Evolutionary conservation across 1,284 basidiomycete genomes (phyloP).

Genomic region (Takashimella koratensis): DNA sequence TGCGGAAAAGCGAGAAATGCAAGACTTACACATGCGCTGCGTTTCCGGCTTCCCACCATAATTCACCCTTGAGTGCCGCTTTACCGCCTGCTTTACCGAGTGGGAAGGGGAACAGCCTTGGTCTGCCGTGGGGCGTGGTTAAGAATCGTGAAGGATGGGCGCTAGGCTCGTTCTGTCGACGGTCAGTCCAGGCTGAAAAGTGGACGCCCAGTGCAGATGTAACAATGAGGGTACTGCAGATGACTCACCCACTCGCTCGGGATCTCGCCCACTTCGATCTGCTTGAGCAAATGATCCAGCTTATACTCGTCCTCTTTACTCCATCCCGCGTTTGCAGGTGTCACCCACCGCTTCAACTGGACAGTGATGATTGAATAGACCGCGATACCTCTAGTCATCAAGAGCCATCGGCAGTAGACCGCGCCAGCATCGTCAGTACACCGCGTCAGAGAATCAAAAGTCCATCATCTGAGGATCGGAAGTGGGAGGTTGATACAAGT

Average conservation of each 20-base stretch:
- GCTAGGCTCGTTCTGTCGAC: constrained; percentile 16
- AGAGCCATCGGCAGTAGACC: too few relatives aligned
- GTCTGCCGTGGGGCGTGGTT: constrained; percentile 36
- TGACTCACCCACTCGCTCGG: constrained; percentile 28
- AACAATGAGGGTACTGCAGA: too few relatives aligned
- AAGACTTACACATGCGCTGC: constrained; percentile 34
- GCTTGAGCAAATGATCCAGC: constrained; percentile 13
- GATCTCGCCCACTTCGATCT: constrained; percentile 14
- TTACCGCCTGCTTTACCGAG: constrained; percentile 32
- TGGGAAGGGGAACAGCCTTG: constrained; percentile 37
- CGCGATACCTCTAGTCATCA: background rate
- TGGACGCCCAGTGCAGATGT: too few relatives aligned
- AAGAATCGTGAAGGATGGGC: constrained; percentile 35
- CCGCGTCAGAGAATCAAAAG: too few relatives aligned
- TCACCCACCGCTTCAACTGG: constrained; percentile 10
- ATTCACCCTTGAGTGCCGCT: constrained; percentile 17
- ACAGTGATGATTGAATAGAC: constrained; percentile 17
- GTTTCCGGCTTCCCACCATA: constrained; percentile 43
- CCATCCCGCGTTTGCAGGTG: constrained; percentile 1
- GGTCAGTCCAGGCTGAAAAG: background rate
- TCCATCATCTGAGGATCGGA: background rate
- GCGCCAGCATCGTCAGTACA: too few relatives aligned
- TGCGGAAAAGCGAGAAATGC: too few relatives aligned
- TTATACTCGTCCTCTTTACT: constrained; percentile 4
- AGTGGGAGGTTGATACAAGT: too few relatives aligned